These are phyloP conservation scores for Rubia tinctorum DNA, from an alignment of 305 asterid genomes.

Conservation along the genomic window DNA sequence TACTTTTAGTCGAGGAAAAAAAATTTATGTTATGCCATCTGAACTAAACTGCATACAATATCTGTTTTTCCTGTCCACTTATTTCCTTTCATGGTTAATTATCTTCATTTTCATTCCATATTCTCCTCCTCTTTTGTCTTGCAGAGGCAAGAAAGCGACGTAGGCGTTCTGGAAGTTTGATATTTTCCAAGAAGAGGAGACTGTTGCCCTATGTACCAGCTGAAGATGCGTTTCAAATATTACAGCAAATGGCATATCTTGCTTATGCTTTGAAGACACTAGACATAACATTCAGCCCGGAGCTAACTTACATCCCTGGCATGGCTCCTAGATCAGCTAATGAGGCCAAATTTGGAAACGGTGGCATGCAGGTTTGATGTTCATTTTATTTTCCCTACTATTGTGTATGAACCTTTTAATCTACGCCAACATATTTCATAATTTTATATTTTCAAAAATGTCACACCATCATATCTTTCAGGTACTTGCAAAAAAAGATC, in stretches of 20 bases:
- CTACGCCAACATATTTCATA: background rate
- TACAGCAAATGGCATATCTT: constrained; percentile 66
- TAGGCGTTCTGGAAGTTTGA: constrained; percentile 47
- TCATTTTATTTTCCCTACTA: background rate
- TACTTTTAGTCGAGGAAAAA: background rate
- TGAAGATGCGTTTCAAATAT: constrained; percentile 46
- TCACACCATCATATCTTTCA: constrained; percentile 18
- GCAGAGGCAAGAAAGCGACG: constrained; percentile 65
- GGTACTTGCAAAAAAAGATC: constrained; percentile 72
- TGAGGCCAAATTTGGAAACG: constrained; percentile 56
- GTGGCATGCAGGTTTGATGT: constrained; percentile 81
- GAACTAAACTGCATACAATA: background rate
- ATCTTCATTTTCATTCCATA: background rate
- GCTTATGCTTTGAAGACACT: constrained; percentile 66
- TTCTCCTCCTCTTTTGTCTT: constrained; percentile 6
- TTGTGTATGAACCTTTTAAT: background rate
- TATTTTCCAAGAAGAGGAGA: constrained; percentile 67
- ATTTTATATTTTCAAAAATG: background rate
- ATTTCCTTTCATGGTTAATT: background rate
- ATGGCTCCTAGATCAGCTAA: constrained; percentile 79
- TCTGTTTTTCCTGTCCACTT: background rate
- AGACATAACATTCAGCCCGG: constrained; percentile 59
- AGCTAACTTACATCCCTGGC: constrained; percentile 57
- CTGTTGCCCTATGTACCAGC: constrained; percentile 59
- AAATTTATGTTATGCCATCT: background rate